phyloP scores from a whole-genome alignment of 2,329 filamentous ascomycete genomes.

The Clarireedia paspali region DNA sequence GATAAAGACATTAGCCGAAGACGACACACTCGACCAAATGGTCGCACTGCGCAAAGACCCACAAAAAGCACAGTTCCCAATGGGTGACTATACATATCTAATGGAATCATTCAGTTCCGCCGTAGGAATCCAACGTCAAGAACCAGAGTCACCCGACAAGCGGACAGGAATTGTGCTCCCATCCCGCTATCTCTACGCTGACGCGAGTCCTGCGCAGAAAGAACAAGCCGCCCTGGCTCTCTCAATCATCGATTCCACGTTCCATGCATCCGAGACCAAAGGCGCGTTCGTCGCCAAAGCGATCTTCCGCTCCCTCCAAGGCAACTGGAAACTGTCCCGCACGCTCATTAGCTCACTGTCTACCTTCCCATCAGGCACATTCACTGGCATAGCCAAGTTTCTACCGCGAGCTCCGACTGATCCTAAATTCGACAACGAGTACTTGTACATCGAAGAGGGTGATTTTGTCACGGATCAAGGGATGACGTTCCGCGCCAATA shows the following conservation, averaged over 20 bases:
- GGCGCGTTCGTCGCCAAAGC: conserved; percentile 52
- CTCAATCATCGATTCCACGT: conserved; percentile 12
- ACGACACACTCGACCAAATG: conserved; percentile 22
- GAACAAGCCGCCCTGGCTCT: conserved; percentile 35
- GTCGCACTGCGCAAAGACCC: conserved; percentile 24
- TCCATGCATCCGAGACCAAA: conserved; percentile 21
- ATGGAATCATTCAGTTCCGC: conserved; percentile 62
- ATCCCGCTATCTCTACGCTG: conserved; percentile 38
- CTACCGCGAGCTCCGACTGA: conserved; percentile 51
- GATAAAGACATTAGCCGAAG: conserved; percentile 20
- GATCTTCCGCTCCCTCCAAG: conserved; percentile 64
- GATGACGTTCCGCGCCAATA: conserved; percentile 36
- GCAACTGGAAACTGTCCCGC: conserved; percentile 58
- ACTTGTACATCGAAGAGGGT: conserved; percentile 62
- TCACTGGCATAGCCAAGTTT: conserved; percentile 59
- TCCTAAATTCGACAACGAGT: conserved; percentile 39
- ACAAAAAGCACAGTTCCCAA: conserved; percentile 63
- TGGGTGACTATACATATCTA: conserved; percentile 72
- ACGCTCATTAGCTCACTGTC: conserved; percentile 46
- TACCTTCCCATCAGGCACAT: conserved; percentile 55
- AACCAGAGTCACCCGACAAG: conserved; percentile 29
- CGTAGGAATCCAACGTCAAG: conserved; percentile 41
- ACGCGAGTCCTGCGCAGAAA: conserved; percentile 34
- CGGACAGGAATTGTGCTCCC: conserved; percentile 35
- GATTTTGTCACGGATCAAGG: conserved; percentile 48